Evolutionary conservation across 805 yeast genomes (phyloP), one percentile per base, ranked within the genome.

Genomic region (Candida verbasci): DNA sequence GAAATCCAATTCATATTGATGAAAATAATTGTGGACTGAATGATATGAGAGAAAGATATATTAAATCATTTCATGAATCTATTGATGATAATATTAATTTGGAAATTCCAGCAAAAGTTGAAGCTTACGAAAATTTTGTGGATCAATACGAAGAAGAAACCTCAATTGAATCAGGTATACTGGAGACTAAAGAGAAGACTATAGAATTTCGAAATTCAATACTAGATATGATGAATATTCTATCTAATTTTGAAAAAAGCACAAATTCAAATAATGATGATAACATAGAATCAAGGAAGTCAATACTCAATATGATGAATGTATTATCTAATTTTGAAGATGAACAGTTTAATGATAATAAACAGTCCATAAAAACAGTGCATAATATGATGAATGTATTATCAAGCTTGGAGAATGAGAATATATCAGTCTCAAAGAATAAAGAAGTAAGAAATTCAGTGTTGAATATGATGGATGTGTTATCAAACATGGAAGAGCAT

Each of bases 61-160:
- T 34, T 34, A 34, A 29, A 34, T 11, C 50, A 40, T 60, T 50
- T 28, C 63, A 44, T 41, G 39, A 50, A 15, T 44, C 55, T 6
- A 24, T 55, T 6, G 49, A 54, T 34, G 56, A 53, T n/a, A 44
- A 37, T 16, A 37, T 52, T 5, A 41, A 52, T 33, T 17, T 27
- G n/a, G 37, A 40, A 20, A 36, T 50, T 4, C 26, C 36, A 3
- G 33, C 38, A 8, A 55, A 52, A 31, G 41, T 48, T 1, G 27
- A 37, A 11, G 42, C 42, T 17, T 42, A 43, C 25, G 52, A 48
- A 15, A 32, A 22, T 7, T 47, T 52, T 22, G 7, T 14, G 9
- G 12, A 21, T 11, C 17, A 26, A 14, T 30, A 30, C n/a, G 20
- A 31, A 3, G 29, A 31, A 11, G 21, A 22, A 17, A 11, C 6